Conservation (phyloP, 2,329 filamentous ascomycete genomes). For the Aspergillus sp. region DNA sequence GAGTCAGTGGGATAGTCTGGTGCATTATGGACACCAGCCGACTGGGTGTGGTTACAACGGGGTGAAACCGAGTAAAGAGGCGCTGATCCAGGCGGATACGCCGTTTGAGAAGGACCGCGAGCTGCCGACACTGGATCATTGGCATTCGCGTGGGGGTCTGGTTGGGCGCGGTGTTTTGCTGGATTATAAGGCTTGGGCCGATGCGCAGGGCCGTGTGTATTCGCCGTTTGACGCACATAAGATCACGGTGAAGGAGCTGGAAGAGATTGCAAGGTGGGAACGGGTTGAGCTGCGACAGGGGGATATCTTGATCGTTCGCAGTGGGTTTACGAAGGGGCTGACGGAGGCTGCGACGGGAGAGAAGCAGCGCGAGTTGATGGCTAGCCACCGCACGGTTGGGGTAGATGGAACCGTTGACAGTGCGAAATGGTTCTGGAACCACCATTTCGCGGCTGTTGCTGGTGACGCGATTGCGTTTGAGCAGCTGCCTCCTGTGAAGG, state of each 20-base stretch:
- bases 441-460: constrained; percentile 43
- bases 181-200: constrained; percentile 58
- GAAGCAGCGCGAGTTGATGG: constrained; percentile 13
- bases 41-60: constrained; percentile 35
- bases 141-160: constrained; percentile 45
- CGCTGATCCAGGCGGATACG: constrained; percentile 6
- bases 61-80: constrained; percentile 25
- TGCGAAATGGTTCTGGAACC: constrained; percentile 58
- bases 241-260: constrained; percentile 19
- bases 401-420: constrained; percentile 48
- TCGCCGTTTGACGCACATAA: constrained; percentile 51
- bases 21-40: constrained; percentile 22
- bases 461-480: constrained; percentile 27
- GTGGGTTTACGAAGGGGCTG: constrained; percentile 23
- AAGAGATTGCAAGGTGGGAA: constrained; percentile 20
- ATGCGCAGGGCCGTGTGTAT: constrained; percentile 54
- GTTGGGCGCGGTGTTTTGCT: constrained; percentile 53
- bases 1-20: constrained; percentile 49
- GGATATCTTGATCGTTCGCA: constrained; percentile 25
- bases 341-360: constrained; percentile 17
- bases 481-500: constrained; percentile 19
- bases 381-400: constrained; percentile 28
- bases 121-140: constrained; percentile 30
- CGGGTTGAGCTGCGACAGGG: constrained; percentile 18
- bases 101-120: constrained; percentile 3